Evolutionary conservation across 257 asterid genomes (phyloP), one percentile per base, ranked within the genome.

Genomic region (Misopates orontium): DNA sequence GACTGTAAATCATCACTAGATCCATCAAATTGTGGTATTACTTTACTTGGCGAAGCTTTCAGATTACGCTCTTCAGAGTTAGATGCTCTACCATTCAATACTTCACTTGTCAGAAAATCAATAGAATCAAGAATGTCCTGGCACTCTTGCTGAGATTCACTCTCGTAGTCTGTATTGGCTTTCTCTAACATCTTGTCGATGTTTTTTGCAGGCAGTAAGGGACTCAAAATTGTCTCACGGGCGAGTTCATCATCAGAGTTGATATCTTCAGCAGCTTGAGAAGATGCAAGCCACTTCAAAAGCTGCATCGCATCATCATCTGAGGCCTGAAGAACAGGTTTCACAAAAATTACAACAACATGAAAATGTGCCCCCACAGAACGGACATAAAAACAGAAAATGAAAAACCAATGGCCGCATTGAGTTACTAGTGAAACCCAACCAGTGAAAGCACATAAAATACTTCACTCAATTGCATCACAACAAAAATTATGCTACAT

Each of bases 181-280:
- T 77, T 93, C 86, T 87, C 92, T 81, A 90, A 77, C 72, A 80
- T 87, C 80, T 76, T 78, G 76, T 74, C 74, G 25, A 93, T 81
- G 72, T 73, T 81, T 70, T 85, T 73, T 60, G 87, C 73, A 42
- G 96, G 97, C 62, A 89, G 53, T 56, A 87, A 83, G 71, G 97
- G 96, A 76, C 90, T 86, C 75, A 90, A 82, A 78, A 90, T 83
- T 55, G 82, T 81, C 66, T 89, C 88, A 40, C 62, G 87, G 73
- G 87, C 86, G 49, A 93, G 97, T 66, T 93, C 99, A 66, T 93
- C 99, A 80, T 93, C 99, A 68, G 99, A 90, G 80, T 90, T 85
- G 77, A 93, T 84, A 79, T 93, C 97, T 77, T 84, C 97, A 52
- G 82, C 86, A 62, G 99, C 96, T 86, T 93, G 97, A 72, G 97